Evolutionary conservation across 2,329 filamentous ascomycete species (phyloP).

Genomic region (Epichloe glyceriae): DNA sequence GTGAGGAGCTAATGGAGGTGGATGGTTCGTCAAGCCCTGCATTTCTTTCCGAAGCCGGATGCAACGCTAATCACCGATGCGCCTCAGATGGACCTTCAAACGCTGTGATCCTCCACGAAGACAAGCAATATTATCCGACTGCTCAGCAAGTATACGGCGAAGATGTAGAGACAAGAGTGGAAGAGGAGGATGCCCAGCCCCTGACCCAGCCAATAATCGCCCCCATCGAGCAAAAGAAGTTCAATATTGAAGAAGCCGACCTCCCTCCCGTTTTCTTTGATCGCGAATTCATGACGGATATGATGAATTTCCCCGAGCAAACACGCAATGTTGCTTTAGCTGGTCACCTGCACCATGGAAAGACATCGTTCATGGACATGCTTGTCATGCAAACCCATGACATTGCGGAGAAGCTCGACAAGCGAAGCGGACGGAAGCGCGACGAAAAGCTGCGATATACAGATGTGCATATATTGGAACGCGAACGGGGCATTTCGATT

Average conservation of each 20-base stretch:
- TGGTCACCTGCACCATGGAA: slow-evolving; percentile 91
- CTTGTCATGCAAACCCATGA: slow-evolving; percentile 91
- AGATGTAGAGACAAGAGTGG: slow-evolving; percentile 89
- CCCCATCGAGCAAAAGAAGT: slow-evolving; percentile 89
- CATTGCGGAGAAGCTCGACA: slow-evolving; percentile 64
- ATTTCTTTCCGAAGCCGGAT: neutral
- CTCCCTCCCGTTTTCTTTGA: slow-evolving; percentile 81
- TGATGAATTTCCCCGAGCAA: slow-evolving; percentile 93
- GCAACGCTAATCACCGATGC: neutral
- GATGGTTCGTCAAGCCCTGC: slow-evolving; percentile 44
- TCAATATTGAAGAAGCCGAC: slow-evolving; percentile 83
- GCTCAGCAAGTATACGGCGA: slow-evolving; percentile 89
- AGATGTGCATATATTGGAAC: slow-evolving; percentile 78
- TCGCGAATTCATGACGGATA: slow-evolving; percentile 82
- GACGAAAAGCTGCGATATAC: slow-evolving; percentile 93
- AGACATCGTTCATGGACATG: slow-evolving; percentile 98
- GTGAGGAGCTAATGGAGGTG: slow-evolving; percentile 86
- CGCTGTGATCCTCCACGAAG: slow-evolving; percentile 94
- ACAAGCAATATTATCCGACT: slow-evolving; percentile 99
- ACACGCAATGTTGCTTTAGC: slow-evolving; percentile 85
- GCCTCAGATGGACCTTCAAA: slow-evolving; percentile 69
- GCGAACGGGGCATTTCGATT: slow-evolving; percentile 79
- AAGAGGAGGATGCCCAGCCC: slow-evolving; percentile 93
- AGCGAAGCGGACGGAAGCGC: slow-evolving; percentile 64
- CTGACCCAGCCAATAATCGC: slow-evolving; percentile 87